Base-by-base conservation (phyloP, 495 filamentous ascomycete species). In the Cryomyces antarcticus region DNA sequence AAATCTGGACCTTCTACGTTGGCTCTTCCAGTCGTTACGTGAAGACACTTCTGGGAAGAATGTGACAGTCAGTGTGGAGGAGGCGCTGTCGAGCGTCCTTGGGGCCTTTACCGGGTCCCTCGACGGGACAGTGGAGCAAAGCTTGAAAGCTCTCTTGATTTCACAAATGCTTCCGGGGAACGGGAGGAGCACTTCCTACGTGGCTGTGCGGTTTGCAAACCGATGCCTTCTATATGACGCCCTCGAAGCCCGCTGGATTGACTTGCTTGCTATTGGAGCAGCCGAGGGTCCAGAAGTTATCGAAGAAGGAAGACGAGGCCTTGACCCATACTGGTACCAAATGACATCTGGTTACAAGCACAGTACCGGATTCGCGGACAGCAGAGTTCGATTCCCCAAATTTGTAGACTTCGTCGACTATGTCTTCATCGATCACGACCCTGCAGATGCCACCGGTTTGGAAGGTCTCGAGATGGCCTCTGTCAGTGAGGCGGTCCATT, bases 241-340 rank as follows among this genome's bases (percentile, higher is more conserved):
- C 52, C 67, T 84, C 9, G 65, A 74, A 17, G 89, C 78, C 34
- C 73, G 88, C 37, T 96, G 84, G 84, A 79, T 92, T 39, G 71
- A 93, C 59, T 65, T 95, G 30, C 67, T 94, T 47, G 85, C 85
- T 35, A 72, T 77, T 31, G 38, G 24, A 2, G 69, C 69, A 1
- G 61, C 64, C 4, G 64, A 67, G 31, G 77, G 83, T 52, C 78
- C 77, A 35, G 88, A 95, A 52, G 74, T 93, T 0, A 57, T 82
- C 0, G 89, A 96, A 56, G 88, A 97, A 60, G 89, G 82, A 3
- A 80, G 72, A 45, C 86, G 87, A 56, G 89, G 89, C 3, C 69
- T 93, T 2, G 78, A 80, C 60, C 80, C 81, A 7, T 80, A 84
- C 52, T 84, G 80, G 75, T 80, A 79, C 56, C 42, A n/a, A 38